Evolutionary conservation across 768 basidiomycete species (phyloP), one percentile per base, ranked within the genome.

Genomic region (Boletales sp.): DNA sequence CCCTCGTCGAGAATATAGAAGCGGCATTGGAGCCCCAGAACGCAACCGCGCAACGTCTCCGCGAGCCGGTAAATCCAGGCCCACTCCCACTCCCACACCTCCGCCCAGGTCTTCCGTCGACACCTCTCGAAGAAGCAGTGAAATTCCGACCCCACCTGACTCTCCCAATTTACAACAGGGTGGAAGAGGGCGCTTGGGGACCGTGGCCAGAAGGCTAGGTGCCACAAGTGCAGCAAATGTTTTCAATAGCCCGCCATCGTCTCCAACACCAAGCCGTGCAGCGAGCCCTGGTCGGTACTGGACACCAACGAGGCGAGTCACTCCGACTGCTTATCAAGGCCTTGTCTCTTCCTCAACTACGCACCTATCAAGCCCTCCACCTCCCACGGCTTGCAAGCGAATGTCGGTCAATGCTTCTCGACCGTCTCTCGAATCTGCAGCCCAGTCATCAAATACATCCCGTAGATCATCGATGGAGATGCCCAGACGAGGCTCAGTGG

Each of bases 341-440:
- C 58, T 76, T 17, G 62, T 72, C 7, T 80, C 83, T 2, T 57
- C 74, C 6, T 82, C 83, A 4, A 65, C 78, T 3, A 75, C 80
- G 2, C 76, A 79, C 55, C 68, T 81, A 44, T 65, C 76, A 17
- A 53, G 43, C 41, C 54, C 66, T 11, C 55, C 64, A 10, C 58
- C 74, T 12, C 62, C 71, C 5, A 49, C 63, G 21, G 45, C 63
- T 42, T 61, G 60, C 34, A 64, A 67, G 27, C 60, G 64, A 47
- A 55, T 64, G 14, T 68, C 65, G 15, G 35, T 65, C 14, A 54
- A 65, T 24, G 30, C 58, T 14, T 48, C 51, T 45, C 57, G 64
- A 36, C 54, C 56, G 15, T 52, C 51, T 15, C 12, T 40, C 8
- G 54, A 60, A 24, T 40, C 52, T 37, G 34, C 21, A 45, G 34